Conservation (phyloP, 768 basidiomycete genomes). For the Boletus rubropictus region DNA sequence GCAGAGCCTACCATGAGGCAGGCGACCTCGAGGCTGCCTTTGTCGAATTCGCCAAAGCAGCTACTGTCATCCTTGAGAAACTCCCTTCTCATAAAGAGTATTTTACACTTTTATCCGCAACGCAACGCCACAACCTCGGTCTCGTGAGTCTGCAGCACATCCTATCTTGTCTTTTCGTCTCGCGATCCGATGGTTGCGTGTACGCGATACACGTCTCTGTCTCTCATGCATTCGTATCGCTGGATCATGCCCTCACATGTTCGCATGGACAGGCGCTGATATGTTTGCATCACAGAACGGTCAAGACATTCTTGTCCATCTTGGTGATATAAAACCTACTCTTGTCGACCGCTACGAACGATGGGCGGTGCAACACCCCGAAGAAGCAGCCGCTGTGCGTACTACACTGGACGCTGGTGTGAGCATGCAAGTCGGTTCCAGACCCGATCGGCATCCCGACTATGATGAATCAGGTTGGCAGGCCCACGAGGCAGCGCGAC, state of each 20-base stretch:
- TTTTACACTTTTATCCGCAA: constrained; percentile 42
- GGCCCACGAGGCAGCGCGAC: constrained; percentile 29
- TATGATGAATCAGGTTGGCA: constrained; percentile 31
- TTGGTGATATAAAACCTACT: constrained; percentile 57
- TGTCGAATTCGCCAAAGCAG: constrained; percentile 64
- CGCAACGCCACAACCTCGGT: constrained; percentile 62
- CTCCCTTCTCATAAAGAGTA: constrained; percentile 72
- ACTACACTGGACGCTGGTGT: constrained; percentile 17
- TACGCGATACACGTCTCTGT: neutral
- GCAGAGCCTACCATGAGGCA: constrained; percentile 39
- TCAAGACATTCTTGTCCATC: constrained; percentile 62
- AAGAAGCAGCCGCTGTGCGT: constrained; percentile 27
- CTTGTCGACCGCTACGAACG: constrained; percentile 60
- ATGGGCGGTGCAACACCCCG: constrained; percentile 46
- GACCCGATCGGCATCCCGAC: constrained; percentile 22
- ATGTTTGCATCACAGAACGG: constrained; percentile 49
- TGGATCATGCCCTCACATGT: neutral
- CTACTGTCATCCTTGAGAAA: constrained; percentile 72
- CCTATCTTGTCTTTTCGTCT: neutral
- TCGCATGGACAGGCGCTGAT: constrained; percentile 13
- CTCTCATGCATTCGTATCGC: neutral
- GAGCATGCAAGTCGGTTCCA: constrained; percentile 22
- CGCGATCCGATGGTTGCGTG: constrained; percentile 4
- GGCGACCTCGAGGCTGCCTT: constrained; percentile 69
- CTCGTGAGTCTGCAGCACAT: constrained; percentile 48